Base-by-base conservation (phyloP, 2,329 filamentous ascomycete species). In the Fusarium sacchari region DNA sequence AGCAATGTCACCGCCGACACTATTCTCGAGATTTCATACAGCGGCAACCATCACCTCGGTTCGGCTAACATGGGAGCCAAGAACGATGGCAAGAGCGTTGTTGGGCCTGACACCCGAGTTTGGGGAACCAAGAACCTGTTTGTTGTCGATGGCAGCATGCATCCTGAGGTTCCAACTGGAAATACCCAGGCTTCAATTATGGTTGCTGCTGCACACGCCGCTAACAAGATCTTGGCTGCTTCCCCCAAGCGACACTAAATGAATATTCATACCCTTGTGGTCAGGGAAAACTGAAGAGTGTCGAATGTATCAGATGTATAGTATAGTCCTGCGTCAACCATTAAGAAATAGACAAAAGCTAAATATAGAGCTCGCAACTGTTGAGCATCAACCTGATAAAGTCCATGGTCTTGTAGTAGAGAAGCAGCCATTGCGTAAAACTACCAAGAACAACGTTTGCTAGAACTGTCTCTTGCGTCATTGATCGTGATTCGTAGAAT, bases 61-160 rank as follows among this genome's bases (percentile, higher is more conserved):
- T 76, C 77, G 6, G 74, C 80, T 7, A 74, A 73, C 50, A 82
- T 82, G 77, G 80, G 80, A 28, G 60, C 67, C 13, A 50, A 59
- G 12, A 79, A 81, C 47, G 79, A 81, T 49, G 80, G 80, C 3
- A 72, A 64, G 20, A 80, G 78, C 36, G 80, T 82, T 4, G 80
- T 82, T 37, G 80, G 81, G 44, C 69, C 74, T 20, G 58, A 81
- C 63, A 77, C 80, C n/a, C 78, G 76, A 34, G 79, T 81, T 14
- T 81, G 77, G 74, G 77, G 79, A 22, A 80, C 75, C 14, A 73
- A 78, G 47, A 80, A 80, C 57, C 43, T 80, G 24, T 80, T 80
- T 30, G 74, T 80, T 13, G 77, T 78, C 8, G 79, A 81, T 36
- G 79, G 68, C 7, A 80, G 79, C 47, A 80, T 80, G 62, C 79